Evolutionary conservation across 495 filamentous ascomycete species (phyloP), one percentile per base, ranked within the genome.

Genomic region (Entonaema liquescens): DNA sequence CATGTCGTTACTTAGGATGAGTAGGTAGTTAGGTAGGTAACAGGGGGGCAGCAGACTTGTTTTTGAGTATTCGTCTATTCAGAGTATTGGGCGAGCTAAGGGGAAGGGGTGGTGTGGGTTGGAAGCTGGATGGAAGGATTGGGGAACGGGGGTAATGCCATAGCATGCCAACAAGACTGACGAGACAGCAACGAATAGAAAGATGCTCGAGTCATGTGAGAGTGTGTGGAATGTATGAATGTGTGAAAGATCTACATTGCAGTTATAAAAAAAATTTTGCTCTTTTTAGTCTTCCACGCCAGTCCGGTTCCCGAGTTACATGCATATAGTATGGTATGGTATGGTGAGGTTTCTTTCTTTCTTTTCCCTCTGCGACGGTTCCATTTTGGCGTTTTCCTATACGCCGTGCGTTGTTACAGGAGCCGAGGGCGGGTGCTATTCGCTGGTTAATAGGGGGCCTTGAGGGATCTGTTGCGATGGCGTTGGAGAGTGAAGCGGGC

Each of bases 221-320:
- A 11, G 50, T 11, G 50, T 15, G 50, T n/a, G 50, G 40, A 13
- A 33, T 33, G 31, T 54, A 54, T 28, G 23, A 28, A 47, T 23
- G 42, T 29, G 36, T 49, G 21, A 50, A 50, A n/a, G 62, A 62
- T 68, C 65, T 61, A 49, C 65, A 29, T 42, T 49, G 65, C 36
- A 42, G 57, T n/a, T n/a, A n/a, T n/a, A n/a, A n/a, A n/a, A n/a
- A n/a, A n/a, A n/a, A n/a, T n/a, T n/a, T n/a, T 23, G 11, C 11
- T 33, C 31, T 33, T 7, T 33, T 33, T 33, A 9, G 31, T 33
- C 55, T 59, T 29, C 25, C 57, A 21, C 65, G 58, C 50, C 47
- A 68, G 49, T 31, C 59, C 11, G 31, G 44, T 62, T 56, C 29
- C 50, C 28, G 44, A 33, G 58, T 44, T 67, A 42, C 25, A 53